Evolutionary conservation across 371 early-diverging fungal species (phyloP).

Genomic region (Aphelidium insulamus): DNA sequence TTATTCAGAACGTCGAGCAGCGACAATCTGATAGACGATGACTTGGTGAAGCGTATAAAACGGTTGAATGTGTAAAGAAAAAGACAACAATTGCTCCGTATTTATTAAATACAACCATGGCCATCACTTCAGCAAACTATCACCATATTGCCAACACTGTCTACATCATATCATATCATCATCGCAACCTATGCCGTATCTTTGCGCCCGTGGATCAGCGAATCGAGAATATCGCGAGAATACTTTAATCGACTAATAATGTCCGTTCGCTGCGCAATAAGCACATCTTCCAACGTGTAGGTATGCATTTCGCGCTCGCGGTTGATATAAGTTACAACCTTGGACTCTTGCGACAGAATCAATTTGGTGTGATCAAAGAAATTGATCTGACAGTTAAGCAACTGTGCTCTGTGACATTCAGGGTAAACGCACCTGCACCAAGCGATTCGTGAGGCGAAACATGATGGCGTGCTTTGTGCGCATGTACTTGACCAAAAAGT

Average conservation of each 20-base stretch:
- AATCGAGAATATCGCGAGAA: too few species aligned
- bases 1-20: too few species aligned
- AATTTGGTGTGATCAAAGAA: constrained; percentile 48
- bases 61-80: too few species aligned
- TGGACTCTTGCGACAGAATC: constrained; percentile 27
- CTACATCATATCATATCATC: constrained; percentile 1
- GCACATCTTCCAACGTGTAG: constrained; percentile 5
- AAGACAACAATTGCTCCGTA: too few species aligned
- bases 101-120: too few species aligned
- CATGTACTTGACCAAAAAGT: constrained; percentile 40
- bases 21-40: too few species aligned
- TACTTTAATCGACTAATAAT: too few species aligned
- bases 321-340: constrained; percentile 23
- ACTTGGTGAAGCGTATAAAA: too few species aligned
- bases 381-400: constrained; percentile 26
- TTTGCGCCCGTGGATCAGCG: too few species aligned
- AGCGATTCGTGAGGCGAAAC: constrained; percentile 40
- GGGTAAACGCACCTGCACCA: constrained; percentile 27
- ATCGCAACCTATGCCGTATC: too few species aligned
- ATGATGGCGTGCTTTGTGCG: constrained; percentile 36
- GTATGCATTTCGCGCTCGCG: constrained; percentile 12
- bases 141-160: not conserved
- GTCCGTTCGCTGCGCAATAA: too few species aligned
- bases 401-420: not conserved
- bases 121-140: too few species aligned